A percentile compares a stretch with the other conserved stretches of the same genome.
Evolutionary conservation across 176 grass and related monocot species (phyloP).

Genomic region (barley (Hordeum vulgare)): MorexV3_pseudomolecules_assembly NC_058521.1:552461120-552461619

Average conservation of each 20-base stretch:
- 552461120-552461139: conserved; percentile 1
- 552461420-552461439: conserved; percentile 59
- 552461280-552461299: conserved; percentile 31
- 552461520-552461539: conserved; percentile 54
- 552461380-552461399: conserved; percentile 92
- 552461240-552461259: conserved; percentile 62
- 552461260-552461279: not conserved
- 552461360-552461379: conserved; percentile 84
- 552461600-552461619: conserved; percentile 32
- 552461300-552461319: conserved; percentile 80
- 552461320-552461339: conserved; percentile 86
- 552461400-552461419: conserved; percentile 74
- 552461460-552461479: conserved; percentile 68
- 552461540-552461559: conserved; percentile 39
- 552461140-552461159: conserved; percentile 25
- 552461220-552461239: conserved; percentile 19
- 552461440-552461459: conserved; percentile 56
- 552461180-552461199: conserved; percentile 35
- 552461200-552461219: not conserved
- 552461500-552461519: conserved; percentile 53
- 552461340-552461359: conserved; percentile 71
- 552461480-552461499: conserved; percentile 38
- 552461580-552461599: not conserved
- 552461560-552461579: conserved; percentile 16
- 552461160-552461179: conserved; percentile 19